A percentile compares a stretch with the other conserved stretches of the same genome.
These are phyloP conservation scores for Persicaria maculosa DNA, from an alignment of 148 eudicot genomes.

Conservation along the genomic window DNA sequence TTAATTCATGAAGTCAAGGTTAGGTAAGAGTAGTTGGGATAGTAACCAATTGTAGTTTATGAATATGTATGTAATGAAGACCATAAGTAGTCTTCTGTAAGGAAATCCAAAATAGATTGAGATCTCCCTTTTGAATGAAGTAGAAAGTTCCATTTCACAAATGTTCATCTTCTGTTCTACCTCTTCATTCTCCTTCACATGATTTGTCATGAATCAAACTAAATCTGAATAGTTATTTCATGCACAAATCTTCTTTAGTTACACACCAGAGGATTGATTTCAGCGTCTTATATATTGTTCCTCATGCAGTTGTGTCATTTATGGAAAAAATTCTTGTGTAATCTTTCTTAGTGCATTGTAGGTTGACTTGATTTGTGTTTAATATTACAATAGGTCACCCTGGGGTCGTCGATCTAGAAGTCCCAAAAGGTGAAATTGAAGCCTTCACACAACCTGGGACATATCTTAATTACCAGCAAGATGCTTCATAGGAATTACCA, in stretches of 20 bases:
- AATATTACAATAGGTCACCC: conserved; percentile 43
- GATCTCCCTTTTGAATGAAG: no score
- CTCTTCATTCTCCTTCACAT: no score
- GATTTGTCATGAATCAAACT: no score
- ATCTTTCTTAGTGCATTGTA: not conserved
- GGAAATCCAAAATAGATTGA: no score
- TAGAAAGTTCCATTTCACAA: no score
- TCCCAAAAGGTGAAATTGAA: conserved; percentile 60
- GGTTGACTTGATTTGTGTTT: not conserved
- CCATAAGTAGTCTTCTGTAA: no score
- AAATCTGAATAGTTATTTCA: no score
- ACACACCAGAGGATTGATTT: not conserved
- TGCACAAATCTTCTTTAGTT: not conserved
- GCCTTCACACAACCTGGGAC: not conserved
- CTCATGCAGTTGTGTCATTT: not conserved
- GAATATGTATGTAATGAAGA: no score
- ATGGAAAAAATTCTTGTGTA: not conserved
- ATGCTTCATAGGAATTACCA: conserved; percentile 30
- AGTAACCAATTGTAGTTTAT: no score
- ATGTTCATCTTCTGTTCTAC: no score
- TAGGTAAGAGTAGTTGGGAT: no score
- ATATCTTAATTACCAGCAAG: not conserved
- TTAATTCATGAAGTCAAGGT: no score
- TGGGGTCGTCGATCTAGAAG: conserved; percentile 64
- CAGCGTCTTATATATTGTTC: not conserved